Base-by-base conservation (phyloP, 225 moss, liverwort and hornwort genomes). In the Polytrichum commune region DNA sequence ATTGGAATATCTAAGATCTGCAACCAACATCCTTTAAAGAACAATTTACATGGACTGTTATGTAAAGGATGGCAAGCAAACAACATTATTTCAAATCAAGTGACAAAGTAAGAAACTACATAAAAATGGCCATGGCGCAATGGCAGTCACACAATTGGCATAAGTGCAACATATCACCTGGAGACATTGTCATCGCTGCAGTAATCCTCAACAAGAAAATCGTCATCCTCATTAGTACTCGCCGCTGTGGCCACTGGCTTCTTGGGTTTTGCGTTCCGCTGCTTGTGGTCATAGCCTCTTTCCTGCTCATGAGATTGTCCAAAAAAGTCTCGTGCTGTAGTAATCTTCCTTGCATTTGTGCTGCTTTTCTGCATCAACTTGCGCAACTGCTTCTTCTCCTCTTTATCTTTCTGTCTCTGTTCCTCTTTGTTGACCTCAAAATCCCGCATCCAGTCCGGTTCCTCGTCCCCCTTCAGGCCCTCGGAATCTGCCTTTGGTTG, bases 381-480 rank as follows among this genome's bases (percentile, higher is more conserved):
- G 60, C 90, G 85, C 29, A 74, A 76, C 68, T 81, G 83, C 54
- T 91, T 98, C 77, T 85, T 83, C 24, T 78, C 90, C 73, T 80
- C 90, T 69, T 81, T 89, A 69, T 84, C 84, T 73, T 74, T 92
- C 66, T 77, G 76, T 61, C 70, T 90, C 71, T 84, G 86, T 24
- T 91, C 85, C 79, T 83, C 96, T 55, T 87, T 87, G 74, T 84
- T 85, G 9, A 65, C 72, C 70, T 87, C 87, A 66, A 91, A 98
- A 70, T 89, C 81, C 55, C 89, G 78, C 92, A 98, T 94, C 97
- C 97, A 98, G 64, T 93, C 92, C 2, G 97, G 97, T 68, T 98
- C 92, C 23, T 85, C 90, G 53, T 83, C 82, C 61, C 76, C 84
- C 46, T 83, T 74, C 22, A 57, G 24, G 66, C 62, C 64, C 29